Percentiles rank a stretch among this genome's conserved stretches.
These are phyloP conservation scores for Biscogniauxia marginata DNA, from an alignment of 2,329 filamentous ascomycete species.

Conservation along the genomic window DNA sequence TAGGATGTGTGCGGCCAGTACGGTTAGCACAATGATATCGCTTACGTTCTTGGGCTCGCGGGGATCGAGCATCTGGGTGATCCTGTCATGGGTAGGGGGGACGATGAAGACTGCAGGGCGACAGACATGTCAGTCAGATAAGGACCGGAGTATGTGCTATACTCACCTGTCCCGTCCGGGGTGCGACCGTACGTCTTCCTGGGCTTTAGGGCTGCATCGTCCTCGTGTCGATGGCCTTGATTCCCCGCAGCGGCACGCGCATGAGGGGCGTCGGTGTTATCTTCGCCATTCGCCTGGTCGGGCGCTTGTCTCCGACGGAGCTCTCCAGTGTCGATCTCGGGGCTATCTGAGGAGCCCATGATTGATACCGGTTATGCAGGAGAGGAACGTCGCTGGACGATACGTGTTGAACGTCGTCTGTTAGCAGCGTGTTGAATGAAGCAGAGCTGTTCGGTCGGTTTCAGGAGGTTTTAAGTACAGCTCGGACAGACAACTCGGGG, in stretches of 20 bases:
- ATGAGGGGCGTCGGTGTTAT: slow-evolving; percentile 11
- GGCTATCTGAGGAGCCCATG: slow-evolving; percentile 21
- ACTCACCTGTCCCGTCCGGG: slow-evolving; percentile 83
- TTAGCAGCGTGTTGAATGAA: slow-evolving; percentile 19
- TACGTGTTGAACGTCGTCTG: slow-evolving; percentile 28
- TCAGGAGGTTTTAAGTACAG: not conserved
- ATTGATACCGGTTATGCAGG: slow-evolving; percentile 11
- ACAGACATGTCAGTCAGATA: slow-evolving; percentile 9
- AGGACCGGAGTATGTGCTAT: not conserved
- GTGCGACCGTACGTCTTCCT: slow-evolving; percentile 90
- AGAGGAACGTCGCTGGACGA: slow-evolving; percentile 6
- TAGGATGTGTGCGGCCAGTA: slow-evolving; percentile 73
- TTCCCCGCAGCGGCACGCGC: slow-evolving; percentile 13
- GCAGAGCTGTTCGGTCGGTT: no score
- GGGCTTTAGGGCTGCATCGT: slow-evolving; percentile 19
- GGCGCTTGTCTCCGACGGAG: slow-evolving; percentile 28
- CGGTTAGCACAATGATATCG: slow-evolving; percentile 74
- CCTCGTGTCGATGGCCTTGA: slow-evolving; percentile 2
- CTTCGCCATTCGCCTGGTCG: slow-evolving; percentile 11
- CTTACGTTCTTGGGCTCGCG: slow-evolving; percentile 93
- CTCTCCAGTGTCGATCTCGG: slow-evolving; percentile 21
- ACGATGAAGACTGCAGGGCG: slow-evolving; percentile 78
- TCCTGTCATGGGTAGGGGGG: slow-evolving; percentile 97
- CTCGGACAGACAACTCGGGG: not conserved
- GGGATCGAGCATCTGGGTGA: slow-evolving; percentile 92